Conservation (phyloP, 2,329 filamentous ascomycete species). For the Pyrenochaeta sp. region DNA sequence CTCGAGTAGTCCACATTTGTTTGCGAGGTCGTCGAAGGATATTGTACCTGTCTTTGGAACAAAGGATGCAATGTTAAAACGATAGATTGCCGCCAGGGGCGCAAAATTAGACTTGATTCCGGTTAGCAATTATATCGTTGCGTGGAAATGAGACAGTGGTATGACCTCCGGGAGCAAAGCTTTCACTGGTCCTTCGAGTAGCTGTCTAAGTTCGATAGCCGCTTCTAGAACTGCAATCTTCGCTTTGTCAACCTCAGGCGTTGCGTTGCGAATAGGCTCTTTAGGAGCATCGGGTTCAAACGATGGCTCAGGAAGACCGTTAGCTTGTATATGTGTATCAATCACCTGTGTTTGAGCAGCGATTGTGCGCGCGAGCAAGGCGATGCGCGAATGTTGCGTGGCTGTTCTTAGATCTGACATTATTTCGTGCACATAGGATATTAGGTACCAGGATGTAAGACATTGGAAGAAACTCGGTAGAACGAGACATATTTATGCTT, state of each 20-base stretch:
- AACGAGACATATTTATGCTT: background rate
- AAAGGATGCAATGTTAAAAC: background rate
- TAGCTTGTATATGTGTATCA: constrained; percentile 3
- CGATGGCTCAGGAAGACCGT: constrained; percentile 5
- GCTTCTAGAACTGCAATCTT: constrained; percentile 9
- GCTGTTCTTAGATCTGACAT: background rate
- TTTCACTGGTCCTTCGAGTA: constrained; percentile 16
- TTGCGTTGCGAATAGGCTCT: constrained; percentile 3
- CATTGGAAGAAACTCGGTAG: too few species aligned
- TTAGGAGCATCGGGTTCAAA: constrained; percentile 5
- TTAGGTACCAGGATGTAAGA: too few species aligned
- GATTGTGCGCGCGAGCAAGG: constrained; percentile 11
- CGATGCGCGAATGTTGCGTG: constrained; percentile 8
- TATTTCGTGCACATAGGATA: background rate
- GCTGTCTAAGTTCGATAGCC: constrained; percentile 15
- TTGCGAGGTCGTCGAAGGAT: constrained; percentile 10
- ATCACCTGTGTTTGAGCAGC: constrained; percentile 2
- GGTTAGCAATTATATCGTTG: background rate
- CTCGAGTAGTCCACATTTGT: constrained; percentile 8
- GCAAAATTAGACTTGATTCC: constrained; percentile 12
- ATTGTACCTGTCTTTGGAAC: constrained; percentile 3
- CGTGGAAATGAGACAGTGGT: too few species aligned
- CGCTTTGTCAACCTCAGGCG: constrained; percentile 4
- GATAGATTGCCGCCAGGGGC: constrained; percentile 7
- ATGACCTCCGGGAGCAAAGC: constrained; percentile 13